Base-by-base conservation (phyloP, 441 rosid genomes). In the Macaranga tanarius region DNA sequence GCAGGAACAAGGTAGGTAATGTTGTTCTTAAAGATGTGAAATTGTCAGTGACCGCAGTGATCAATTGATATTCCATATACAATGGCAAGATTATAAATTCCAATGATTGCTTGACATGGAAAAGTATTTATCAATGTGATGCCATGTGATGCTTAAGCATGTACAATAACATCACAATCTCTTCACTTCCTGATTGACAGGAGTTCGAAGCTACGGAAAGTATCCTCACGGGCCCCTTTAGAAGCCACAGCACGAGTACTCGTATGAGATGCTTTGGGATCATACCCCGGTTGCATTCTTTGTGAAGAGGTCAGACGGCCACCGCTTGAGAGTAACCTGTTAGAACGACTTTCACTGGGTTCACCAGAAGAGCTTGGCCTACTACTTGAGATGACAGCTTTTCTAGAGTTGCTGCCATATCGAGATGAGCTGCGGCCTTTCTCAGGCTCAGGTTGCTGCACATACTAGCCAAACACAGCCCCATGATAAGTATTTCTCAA, bases 301-400 rank as follows among this genome's bases (percentile, higher is more conserved):
- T 90, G 97, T 1, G 93, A 79, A 26, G 91, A 84, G 60, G 94
- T 81, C 40, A 86, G 66, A 48, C 92, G 90, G 31, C 89, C 85
- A 71, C 83, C 77, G 20, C 85, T 83, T 15, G 97, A 83, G 55
- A 82, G 83, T 73, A 92, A 56, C 69, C 94, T 81, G 80, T 88
- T 83, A 42, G 88, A 50, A 25, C 91, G 90, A 71, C 77, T 52
- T 8, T 90, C 95, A 51, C 87, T 81, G 63, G 86, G 91, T 75
- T 89, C 97, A 22, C 90, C 94, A 0, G 95, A 89, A 44, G 99
- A 92, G 80, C 89, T 84, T n/a, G 95, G 97, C 79, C 88, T 72
- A 65, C 94, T 84, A 80, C 84, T 86, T 55, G 90, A 77, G 54
- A 76, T 78, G 7, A 87, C 81, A 44, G 86, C 87, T 63, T 84